Evolutionary conservation across 1,284 basidiomycete genomes (phyloP).

Genomic region (Crucibulum cyathiforme): DNA sequence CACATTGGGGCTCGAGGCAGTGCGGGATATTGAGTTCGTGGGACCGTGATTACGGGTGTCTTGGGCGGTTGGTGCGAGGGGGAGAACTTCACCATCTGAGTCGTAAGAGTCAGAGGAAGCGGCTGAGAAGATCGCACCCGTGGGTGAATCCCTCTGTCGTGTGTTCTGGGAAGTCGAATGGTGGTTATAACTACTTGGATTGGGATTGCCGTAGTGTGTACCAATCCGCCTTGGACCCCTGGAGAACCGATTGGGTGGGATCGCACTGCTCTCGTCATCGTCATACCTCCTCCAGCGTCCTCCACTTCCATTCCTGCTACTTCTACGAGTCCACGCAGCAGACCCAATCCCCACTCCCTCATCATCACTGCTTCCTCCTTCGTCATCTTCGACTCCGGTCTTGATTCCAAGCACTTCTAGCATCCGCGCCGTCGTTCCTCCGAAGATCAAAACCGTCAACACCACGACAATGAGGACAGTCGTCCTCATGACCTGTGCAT

Average conservation of each 20-base stretch:
- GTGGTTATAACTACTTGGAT: slow-evolving; percentile 62
- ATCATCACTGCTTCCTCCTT: slow-evolving; percentile 80
- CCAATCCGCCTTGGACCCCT: slow-evolving; percentile 52
- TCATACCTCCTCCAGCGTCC: slow-evolving; percentile 50
- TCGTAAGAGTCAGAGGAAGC: slow-evolving; percentile 77
- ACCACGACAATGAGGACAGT: slow-evolving; percentile 97
- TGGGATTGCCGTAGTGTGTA: slow-evolving; percentile 58
- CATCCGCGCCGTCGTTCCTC: slow-evolving; percentile 97
- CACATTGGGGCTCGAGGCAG: too few relatives aligned
- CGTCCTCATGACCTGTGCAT: slow-evolving; percentile 89
- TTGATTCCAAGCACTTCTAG: slow-evolving; percentile 96
- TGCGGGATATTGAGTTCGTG: slow-evolving; percentile 2
- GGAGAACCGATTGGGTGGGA: slow-evolving; percentile 41
- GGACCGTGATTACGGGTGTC: slow-evolving; percentile 2
- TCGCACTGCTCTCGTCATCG: slow-evolving; percentile 53
- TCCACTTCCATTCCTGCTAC: slow-evolving; percentile 26
- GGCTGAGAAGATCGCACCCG: slow-evolving; percentile 43
- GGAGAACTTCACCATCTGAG: slow-evolving; percentile 81
- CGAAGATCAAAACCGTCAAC: slow-evolving; percentile 93
- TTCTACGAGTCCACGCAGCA: slow-evolving; percentile 24
- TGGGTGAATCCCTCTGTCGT: slow-evolving; percentile 16
- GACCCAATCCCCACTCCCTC: slow-evolving; percentile 53
- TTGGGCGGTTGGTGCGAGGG: slow-evolving; percentile 61
- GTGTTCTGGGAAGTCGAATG: slow-evolving; percentile 42
- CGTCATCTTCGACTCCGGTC: slow-evolving; percentile 95